These are phyloP conservation scores for Cordyceps farinosa DNA, from an alignment of 2,329 filamentous ascomycete species.

Conservation along the genomic window DNA sequence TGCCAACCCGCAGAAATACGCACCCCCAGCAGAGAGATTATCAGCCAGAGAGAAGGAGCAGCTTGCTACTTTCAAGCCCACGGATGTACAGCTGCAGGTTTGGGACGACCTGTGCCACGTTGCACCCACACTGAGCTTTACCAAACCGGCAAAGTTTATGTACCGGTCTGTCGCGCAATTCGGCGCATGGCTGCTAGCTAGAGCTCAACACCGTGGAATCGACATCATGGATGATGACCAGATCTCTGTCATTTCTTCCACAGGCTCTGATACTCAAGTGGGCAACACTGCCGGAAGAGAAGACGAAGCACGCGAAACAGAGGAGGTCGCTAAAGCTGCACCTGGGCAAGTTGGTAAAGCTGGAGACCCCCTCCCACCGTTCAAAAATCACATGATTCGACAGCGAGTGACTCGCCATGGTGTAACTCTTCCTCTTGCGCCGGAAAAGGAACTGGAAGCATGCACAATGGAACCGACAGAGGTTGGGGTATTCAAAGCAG, in stretches of 20 bases:
- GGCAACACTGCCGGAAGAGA: slow-evolving; percentile 23
- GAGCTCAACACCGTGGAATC: slow-evolving; percentile 74
- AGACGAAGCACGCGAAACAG: slow-evolving; percentile 23
- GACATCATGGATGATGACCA: slow-evolving; percentile 77
- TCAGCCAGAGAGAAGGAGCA: slow-evolving; percentile 57
- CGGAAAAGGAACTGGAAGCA: slow-evolving; percentile 60
- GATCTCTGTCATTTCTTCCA: slow-evolving; percentile 68
- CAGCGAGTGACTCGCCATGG: slow-evolving; percentile 81
- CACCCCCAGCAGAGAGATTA: slow-evolving; percentile 61
- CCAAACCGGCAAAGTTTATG: slow-evolving; percentile 94
- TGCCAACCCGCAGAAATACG: slow-evolving; percentile 75
- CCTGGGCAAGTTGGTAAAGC: slow-evolving; percentile 68
- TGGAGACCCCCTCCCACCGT: slow-evolving; percentile 76
- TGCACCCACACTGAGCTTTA: slow-evolving; percentile 89
- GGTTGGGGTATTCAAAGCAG: slow-evolving; percentile 76
- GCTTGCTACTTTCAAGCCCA: slow-evolving; percentile 70
- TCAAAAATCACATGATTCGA: slow-evolving; percentile 85
- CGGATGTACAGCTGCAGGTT: slow-evolving; percentile 88
- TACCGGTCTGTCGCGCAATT: slow-evolving; percentile 91
- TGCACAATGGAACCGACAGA: slow-evolving; percentile 60
- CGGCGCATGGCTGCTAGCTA: slow-evolving; percentile 82
- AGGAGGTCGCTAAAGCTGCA: neutral
- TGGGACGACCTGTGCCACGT: slow-evolving; percentile 97
- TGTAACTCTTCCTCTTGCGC: slow-evolving; percentile 63
- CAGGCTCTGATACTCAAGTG: slow-evolving; percentile 37